A percentile compares a stretch with the other conserved stretches of the same genome.
Conservation (phyloP, 495 filamentous ascomycete species). For the Elasticomyces elasticus region DNA sequence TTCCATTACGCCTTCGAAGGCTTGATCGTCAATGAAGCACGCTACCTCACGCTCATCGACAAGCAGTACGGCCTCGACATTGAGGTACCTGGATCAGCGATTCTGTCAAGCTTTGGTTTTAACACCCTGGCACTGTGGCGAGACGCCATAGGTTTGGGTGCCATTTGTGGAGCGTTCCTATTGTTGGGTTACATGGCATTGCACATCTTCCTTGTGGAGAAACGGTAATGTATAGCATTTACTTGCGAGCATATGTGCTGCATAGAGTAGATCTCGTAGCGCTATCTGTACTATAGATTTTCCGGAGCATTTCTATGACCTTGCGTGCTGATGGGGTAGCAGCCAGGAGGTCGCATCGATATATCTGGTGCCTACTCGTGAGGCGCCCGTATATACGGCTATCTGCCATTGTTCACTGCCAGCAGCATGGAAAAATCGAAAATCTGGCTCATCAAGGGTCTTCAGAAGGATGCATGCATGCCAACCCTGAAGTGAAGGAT, state of each 20-base stretch:
- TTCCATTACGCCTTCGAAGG: slow-evolving; percentile 98
- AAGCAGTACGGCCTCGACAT: slow-evolving; percentile 91
- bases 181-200: slow-evolving; percentile 84
- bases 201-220: slow-evolving; percentile 90
- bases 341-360: too few relatives aligned
- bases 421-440: too few relatives aligned
- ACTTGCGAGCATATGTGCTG: neutral
- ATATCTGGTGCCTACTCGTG: too few relatives aligned
- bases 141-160: slow-evolving; percentile 70
- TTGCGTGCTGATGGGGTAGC: too few relatives aligned
- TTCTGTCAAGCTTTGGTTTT: slow-evolving; percentile 89
- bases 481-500: too few relatives aligned
- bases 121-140: slow-evolving; percentile 71
- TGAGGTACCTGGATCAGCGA: slow-evolving; percentile 87
- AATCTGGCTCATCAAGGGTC: too few relatives aligned
- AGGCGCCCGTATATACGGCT: too few relatives aligned
- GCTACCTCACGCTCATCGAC: slow-evolving; percentile 79
- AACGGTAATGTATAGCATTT: slow-evolving; percentile 44
- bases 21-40: slow-evolving; percentile 94
- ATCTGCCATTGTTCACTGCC: too few relatives aligned
- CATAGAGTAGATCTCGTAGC: too few relatives aligned
- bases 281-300: too few relatives aligned
- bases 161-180: slow-evolving; percentile 76
- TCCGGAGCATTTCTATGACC: too few relatives aligned
- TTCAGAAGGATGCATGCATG: too few relatives aligned